Conservation (phyloP, 148 eudicot genomes). For the Polygonum maritimum region DNA sequence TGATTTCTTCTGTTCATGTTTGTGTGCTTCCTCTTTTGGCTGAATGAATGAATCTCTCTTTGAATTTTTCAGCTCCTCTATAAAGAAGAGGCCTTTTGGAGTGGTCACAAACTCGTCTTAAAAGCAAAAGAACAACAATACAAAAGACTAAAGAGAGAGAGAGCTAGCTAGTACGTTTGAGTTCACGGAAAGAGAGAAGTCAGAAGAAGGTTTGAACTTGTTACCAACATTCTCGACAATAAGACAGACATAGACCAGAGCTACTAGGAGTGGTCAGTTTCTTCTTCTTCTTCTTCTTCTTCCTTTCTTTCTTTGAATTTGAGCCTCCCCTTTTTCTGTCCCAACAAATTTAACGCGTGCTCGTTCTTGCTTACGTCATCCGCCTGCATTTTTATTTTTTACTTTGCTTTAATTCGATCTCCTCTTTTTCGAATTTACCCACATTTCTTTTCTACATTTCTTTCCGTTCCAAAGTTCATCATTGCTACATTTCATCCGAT, state of each 20-base stretch:
- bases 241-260: not conserved
- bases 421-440: not conserved
- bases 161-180: not conserved
- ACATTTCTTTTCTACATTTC: not conserved
- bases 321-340: not conserved
- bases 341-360: constrained; percentile 5
- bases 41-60: too few relatives aligned
- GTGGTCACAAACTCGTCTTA: not conserved
- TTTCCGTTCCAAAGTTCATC: not conserved
- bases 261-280: not conserved
- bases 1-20: too few relatives aligned
- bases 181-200: constrained; percentile 5
- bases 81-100: too few relatives aligned
- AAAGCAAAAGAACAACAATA: not conserved
- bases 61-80: too few relatives aligned
- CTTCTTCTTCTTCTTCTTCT: not conserved
- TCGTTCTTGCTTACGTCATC: constrained; percentile 8
- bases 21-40: too few relatives aligned
- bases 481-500: too few relatives aligned
- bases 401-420: not conserved
- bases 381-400: not conserved
- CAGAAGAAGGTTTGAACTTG: not conserved
- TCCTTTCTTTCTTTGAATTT: not conserved
- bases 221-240: constrained; percentile 9
- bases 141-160: not conserved